Conservation (phyloP, 495 filamentous ascomycete species). For the Daldinia childiae region DNA sequence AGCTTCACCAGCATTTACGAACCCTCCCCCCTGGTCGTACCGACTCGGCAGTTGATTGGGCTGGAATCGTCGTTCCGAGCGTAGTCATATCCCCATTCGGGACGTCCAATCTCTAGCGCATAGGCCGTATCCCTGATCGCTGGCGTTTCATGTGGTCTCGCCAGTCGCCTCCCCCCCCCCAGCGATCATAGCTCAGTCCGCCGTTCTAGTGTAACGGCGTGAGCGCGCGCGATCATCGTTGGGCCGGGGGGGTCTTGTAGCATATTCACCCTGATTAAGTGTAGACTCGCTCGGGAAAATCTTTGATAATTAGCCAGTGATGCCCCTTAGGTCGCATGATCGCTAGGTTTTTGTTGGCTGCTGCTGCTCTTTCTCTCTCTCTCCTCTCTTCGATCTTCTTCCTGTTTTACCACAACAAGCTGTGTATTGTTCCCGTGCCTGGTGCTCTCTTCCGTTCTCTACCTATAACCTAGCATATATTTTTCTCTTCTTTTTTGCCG, state of each 20-base stretch:
- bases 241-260: constrained; percentile 1
- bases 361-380: constrained; percentile 35
- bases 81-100: not conserved
- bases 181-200: constrained; percentile 33
- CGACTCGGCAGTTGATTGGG: constrained; percentile 38
- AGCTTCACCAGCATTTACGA: constrained; percentile 16
- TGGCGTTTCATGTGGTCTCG: constrained; percentile 43
- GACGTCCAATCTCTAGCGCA: constrained; percentile 16
- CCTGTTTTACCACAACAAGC: constrained; percentile 18
- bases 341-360: constrained; percentile 10
- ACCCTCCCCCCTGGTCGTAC: constrained; percentile 12
- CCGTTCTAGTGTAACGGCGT: not conserved
- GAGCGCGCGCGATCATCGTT: constrained; percentile 22
- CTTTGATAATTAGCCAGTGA: constrained; percentile 38
- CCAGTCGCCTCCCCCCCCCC: constrained; percentile 9
- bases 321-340: constrained; percentile 33
- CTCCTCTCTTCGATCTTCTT: constrained; percentile 28
- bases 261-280: constrained; percentile 23
- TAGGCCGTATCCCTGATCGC: constrained; percentile 32
- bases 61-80: constrained; percentile 20
- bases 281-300: not conserved
- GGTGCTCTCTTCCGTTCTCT: constrained; percentile 40
- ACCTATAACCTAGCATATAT: constrained; percentile 31
- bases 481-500: constrained; percentile 26
- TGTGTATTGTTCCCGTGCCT: constrained; percentile 35